These are phyloP conservation scores for Saprolegnia parasitica DNA, from an alignment of 352 stramenopile species.

Conservation along the genomic window DNA sequence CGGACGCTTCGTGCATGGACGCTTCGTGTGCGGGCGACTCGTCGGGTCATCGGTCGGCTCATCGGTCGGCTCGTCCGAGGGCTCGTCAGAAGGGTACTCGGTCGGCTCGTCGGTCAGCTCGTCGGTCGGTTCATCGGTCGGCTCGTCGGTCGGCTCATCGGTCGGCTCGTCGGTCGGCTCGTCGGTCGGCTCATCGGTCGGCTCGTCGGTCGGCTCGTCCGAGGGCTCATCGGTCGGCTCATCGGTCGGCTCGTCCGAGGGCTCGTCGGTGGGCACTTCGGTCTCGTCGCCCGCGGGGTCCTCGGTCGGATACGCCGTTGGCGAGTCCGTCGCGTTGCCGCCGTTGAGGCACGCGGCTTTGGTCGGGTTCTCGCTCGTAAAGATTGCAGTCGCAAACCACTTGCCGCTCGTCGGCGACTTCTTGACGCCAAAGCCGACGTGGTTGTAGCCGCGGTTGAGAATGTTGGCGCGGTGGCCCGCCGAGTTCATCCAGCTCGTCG, in stretches of 20 bases:
- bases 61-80: conserved; percentile 54
- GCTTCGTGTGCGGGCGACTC: neutral
- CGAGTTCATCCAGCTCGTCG: conserved; percentile 10
- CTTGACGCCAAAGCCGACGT: conserved; percentile 1
- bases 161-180: neutral
- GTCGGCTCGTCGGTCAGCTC: neutral
- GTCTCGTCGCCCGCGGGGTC: too few species aligned
- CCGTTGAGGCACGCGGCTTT: neutral
- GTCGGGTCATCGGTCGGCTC: conserved; percentile 14
- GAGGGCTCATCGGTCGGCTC: conserved; percentile 11
- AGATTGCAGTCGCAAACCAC: conserved; percentile 6
- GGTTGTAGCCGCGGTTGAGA: neutral
- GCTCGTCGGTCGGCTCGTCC: neutral
- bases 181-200: neutral
- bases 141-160: neutral
- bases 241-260: conserved; percentile 54
- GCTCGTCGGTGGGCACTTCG: conserved; percentile 30
- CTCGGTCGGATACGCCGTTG: too few species aligned
- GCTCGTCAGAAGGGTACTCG: conserved; percentile 30
- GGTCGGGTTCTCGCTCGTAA: conserved; percentile 1
- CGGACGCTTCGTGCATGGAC: neutral
- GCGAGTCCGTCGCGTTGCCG: too few species aligned
- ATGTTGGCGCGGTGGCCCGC: conserved; percentile 1
- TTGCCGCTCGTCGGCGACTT: conserved; percentile 30
- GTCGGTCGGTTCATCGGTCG: neutral